Conservation (phyloP, 176 grass and related monocot species). For the Ampelocalamus luodianensis region DNA sequence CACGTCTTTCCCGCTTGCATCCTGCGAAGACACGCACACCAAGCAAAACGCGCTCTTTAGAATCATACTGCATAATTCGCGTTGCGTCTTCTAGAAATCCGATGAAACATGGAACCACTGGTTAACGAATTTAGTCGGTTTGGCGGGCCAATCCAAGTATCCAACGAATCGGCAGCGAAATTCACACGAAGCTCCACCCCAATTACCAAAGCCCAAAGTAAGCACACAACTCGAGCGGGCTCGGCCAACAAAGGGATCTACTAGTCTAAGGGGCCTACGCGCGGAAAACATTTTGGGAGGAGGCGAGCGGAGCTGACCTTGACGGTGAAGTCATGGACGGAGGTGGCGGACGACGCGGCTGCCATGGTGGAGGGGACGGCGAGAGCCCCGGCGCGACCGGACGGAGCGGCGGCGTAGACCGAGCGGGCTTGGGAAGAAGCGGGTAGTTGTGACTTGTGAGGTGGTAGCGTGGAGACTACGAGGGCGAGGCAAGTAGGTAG, state of each 20-base stretch:
- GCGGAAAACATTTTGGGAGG: not conserved
- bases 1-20: constrained; percentile 82
- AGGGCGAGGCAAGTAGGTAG: not conserved
- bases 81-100: not conserved
- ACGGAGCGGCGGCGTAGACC: not conserved
- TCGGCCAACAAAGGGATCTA: not conserved
- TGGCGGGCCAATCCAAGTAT: not conserved
- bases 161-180: not conserved
- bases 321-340: constrained; percentile 90
- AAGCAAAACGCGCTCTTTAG: not conserved
- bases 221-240: not conserved
- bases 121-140: not conserved
- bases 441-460: constrained; percentile 28
- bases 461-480: constrained; percentile 35
- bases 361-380: constrained; percentile 55
- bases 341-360: constrained; percentile 64
- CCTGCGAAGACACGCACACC: constrained; percentile 47
- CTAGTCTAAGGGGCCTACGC: not conserved
- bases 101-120: not conserved
- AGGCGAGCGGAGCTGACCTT: constrained; percentile 59
- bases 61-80: not conserved
- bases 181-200: not conserved
- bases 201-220: not conserved
- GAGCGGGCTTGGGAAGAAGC: not conserved
- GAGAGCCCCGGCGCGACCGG: not conserved